A percentile compares a stretch with the other conserved stretches of the same genome.
Evolutionary conservation across 306 rosid genomes (phyloP).

Genomic region (Acacia acuminata): DNA sequence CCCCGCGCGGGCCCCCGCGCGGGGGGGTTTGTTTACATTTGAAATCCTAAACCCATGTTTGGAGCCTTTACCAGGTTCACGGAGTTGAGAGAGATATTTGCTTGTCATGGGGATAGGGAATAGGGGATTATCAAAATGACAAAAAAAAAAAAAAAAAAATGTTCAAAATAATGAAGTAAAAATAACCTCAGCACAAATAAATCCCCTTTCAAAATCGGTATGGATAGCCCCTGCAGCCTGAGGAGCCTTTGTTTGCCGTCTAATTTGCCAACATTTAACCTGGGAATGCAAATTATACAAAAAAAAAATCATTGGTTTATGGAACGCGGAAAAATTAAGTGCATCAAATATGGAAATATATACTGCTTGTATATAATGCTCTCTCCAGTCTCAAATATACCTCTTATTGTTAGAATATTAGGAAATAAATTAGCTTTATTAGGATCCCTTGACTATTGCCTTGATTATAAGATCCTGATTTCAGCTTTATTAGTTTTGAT

Average conservation of each 20-base stretch:
- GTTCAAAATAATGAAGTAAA: conserved; percentile 27
- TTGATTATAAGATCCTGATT: no score
- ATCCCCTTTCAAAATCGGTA: conserved; percentile 94
- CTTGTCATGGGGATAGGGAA: background rate
- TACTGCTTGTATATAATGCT: background rate
- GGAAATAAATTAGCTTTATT: no score
- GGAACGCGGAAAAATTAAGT: background rate
- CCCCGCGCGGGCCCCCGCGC: no score
- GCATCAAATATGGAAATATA: background rate
- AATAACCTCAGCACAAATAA: conserved; percentile 96
- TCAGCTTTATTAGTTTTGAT: no score
- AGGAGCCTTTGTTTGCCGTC: conserved; percentile 95
- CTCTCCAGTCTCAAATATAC: background rate
- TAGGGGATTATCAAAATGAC: background rate
- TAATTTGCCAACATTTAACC: conserved; percentile 99
- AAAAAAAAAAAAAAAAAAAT: conserved; percentile 11
- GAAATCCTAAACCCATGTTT: background rate
- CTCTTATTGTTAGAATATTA: no score
- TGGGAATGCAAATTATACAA: conserved; percentile 40
- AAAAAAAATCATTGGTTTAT: background rate
- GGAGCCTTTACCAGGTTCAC: background rate
- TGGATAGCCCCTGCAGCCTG: conserved; percentile 99
- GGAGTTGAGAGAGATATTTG: background rate
- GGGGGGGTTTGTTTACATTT: background rate
- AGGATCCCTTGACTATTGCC: no score